Base-by-base conservation (phyloP, 2,329 filamentous ascomycete genomes). In the Trichoderma pleuroti region DNA sequence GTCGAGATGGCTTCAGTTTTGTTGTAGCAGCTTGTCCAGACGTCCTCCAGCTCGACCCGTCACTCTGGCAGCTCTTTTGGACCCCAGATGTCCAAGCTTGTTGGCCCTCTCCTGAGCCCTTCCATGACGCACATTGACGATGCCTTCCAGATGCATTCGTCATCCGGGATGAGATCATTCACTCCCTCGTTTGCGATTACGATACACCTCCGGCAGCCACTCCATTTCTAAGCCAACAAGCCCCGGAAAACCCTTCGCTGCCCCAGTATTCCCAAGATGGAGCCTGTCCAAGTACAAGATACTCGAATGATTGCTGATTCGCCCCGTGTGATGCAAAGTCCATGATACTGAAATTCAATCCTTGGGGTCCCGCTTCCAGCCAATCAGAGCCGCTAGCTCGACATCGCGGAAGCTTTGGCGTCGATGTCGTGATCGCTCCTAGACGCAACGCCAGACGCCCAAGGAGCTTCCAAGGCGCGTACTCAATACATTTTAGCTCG, bases 341-440 rank as follows among this genome's bases (percentile, higher is more conserved):
- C 42, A 28, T 36, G 32, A 46, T 70, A 70, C 68, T 26, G 36
- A 57, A 34, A 34, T 59, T 39, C 21, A 59, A 34, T 32, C 42
- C 34, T 34, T 16, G 30, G 21, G 72, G 72, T 71, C 66, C 68
- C 42, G 64, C 64, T 56, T 60, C 57, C 68, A 71, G 62, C 81
- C 81, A 84, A 82, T 83, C 78, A 82, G 71, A 72, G 74, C 71
- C 72, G 64, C 70, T 39, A 28, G 6, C 59, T 36, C 73, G 76
- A 75, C 78, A 81, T 83, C 81, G 82, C 82, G 82, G 84, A 82
- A 82, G 83, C 79, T 73, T 81, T 85, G 84, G 83, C 83, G 83
- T 81, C 80, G 83, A 85, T 85, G 84, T 84, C 83, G 84, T 85
- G 83, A 84, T 85, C 81, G 78, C 75, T 80, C 78, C 77, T 77